Base-by-base conservation (phyloP, 1,284 basidiomycete genomes). In the Ceratobasidium sp. region DNA sequence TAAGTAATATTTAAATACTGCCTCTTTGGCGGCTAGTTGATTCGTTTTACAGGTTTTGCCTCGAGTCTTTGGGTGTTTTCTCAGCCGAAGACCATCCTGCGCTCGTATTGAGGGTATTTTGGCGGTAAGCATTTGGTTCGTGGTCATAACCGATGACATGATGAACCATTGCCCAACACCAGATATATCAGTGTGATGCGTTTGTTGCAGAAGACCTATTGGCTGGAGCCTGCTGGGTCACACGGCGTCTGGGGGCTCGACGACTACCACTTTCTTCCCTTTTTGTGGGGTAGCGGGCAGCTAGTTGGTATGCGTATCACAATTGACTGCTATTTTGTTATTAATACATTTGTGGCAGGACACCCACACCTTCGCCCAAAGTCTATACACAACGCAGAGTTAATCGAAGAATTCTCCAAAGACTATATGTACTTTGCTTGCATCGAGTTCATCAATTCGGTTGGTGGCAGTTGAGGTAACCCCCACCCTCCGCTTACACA, bases 211-310 rank as follows among this genome's bases (percentile, higher is more conserved):
- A 94, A 92, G 1, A 90, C 92, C 1, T 99, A 99, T 80, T 98
- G 97, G 96, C 87, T 99, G 0, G 97, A 98, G 80, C 97, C 97
- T 3, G 96, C 97, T 1, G 96, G 96, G 18, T 97, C 95, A 8
- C 97, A 98, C 80, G 97, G 97, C 0, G 97, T 98, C 0, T 99
- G 97, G 94, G 97, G 97, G 0, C 83, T 99, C 64, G 97, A 99
- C 79, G 97, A 99, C 79, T 99, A 98, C 79, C 96, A 98, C 77
- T 98, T 98, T 81, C 84, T 98, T 1, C 96, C 96, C 0, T 99
- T 98, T 82, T 80, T 97, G 9, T 97, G 92, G 80, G 96, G 96
- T 2, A 88, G 92, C 0, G 92, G 92, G 0, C 94, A 97, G 78
- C 83, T 97, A 69, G 84, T 86, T 81, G 90, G 92, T 88, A 74